These are phyloP conservation scores for Lactarius vividus DNA, from an alignment of 768 basidiomycete genomes.

Conservation along the genomic window DNA sequence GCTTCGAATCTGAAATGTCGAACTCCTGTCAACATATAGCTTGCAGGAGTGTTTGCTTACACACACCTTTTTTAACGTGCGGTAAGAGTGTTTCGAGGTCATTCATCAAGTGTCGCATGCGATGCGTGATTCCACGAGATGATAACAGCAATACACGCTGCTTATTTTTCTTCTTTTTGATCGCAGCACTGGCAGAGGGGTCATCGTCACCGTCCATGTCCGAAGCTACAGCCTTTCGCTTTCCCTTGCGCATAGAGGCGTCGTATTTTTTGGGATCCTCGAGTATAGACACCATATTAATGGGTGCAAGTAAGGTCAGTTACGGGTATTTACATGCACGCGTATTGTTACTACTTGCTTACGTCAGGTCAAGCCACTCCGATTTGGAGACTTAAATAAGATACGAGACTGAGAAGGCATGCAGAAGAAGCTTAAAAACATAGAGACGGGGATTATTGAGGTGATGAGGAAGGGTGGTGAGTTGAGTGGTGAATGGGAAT, in stretches of 20 bases:
- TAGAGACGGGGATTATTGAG: not conserved
- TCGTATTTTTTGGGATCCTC: conserved; percentile 61
- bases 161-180: conserved; percentile 78
- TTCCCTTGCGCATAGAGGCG: conserved; percentile 46
- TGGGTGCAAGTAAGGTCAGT: no score
- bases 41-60: not conserved
- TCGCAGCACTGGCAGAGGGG: conserved; percentile 32
- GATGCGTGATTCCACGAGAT: conserved; percentile 90
- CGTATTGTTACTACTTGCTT: not conserved
- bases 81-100: conserved; percentile 88
- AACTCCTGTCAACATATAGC: conserved; percentile 1
- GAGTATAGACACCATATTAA: conserved; percentile 55
- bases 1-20: conserved; percentile 74
- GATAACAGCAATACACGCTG: conserved; percentile 92
- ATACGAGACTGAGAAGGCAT: conserved; percentile 1
- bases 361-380: conserved; percentile 30
- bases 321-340: no score
- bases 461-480: not conserved
- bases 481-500: not conserved
- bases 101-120: conserved; percentile 97
- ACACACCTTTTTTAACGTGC: conserved; percentile 92
- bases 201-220: conserved; percentile 53
- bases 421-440: not conserved
- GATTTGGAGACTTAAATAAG: not conserved
- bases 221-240: conserved; percentile 63